Conservation (phyloP, 768 basidiomycete species). For the Lentinula detonsa region DNA sequence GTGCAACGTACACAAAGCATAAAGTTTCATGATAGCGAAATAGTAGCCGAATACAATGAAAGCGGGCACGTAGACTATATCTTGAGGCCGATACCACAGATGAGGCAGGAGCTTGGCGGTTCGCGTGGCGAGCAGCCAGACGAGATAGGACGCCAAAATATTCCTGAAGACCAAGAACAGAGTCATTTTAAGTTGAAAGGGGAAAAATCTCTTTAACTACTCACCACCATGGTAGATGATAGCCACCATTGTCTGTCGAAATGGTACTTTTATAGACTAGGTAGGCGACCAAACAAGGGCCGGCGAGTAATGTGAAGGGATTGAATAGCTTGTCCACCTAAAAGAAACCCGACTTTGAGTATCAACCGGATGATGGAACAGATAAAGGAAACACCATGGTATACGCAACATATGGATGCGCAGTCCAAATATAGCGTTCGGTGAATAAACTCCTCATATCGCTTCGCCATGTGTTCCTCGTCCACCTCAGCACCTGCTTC, state of each 20-base stretch:
- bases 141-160: conserved; percentile 57
- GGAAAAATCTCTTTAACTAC: conserved; percentile 15
- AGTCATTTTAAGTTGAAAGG: conserved; percentile 6
- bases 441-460: conserved; percentile 86
- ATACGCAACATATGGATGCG: conserved; percentile 88
- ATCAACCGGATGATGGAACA: conserved; percentile 6
- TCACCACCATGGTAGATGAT: conserved; percentile 80
- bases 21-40: conserved; percentile 92
- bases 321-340: conserved; percentile 84
- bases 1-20: conserved; percentile 85
- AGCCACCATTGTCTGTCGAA: conserved; percentile 59
- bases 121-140: conserved; percentile 67
- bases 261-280: conserved; percentile 78
- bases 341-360: conserved; percentile 3
- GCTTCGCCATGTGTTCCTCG: conserved; percentile 89
- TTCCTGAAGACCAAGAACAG: conserved; percentile 42
- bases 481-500: conserved; percentile 92
- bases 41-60: conserved; percentile 91
- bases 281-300: conserved; percentile 72
- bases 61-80: conserved; percentile 79
- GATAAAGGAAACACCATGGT: conserved; percentile 74
- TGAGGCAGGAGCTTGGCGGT: conserved; percentile 82
- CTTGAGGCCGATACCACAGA: conserved; percentile 69
- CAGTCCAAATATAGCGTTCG: conserved; percentile 82
- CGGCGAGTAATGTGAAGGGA: conserved; percentile 80